Percentiles rank a stretch among this genome's conserved stretches.
Conservation (phyloP, 2,329 filamentous ascomycete genomes). For the Alternaria arborescens region DNA sequence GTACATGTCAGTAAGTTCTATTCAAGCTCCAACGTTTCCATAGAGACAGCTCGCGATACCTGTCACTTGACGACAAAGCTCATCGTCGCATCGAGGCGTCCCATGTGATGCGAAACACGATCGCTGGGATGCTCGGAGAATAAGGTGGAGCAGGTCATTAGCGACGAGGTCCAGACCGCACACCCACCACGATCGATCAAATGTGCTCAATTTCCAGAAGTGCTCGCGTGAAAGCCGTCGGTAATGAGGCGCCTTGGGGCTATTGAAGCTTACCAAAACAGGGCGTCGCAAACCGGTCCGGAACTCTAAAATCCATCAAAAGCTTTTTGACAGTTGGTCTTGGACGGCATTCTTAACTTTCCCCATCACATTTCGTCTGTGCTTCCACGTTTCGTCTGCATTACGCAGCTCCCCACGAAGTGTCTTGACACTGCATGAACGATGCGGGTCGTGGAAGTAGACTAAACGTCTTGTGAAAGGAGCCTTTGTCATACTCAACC, state of each 20-base stretch:
- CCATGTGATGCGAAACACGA: slow-evolving; percentile 7
- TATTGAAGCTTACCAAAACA: background rate
- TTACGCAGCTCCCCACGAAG: slow-evolving; percentile 12
- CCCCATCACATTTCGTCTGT: slow-evolving; percentile 7
- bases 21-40: background rate
- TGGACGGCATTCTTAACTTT: background rate
- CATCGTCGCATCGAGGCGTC: background rate
- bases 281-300: slow-evolving; percentile 10
- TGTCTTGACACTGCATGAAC: background rate
- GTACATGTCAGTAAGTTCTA: background rate
- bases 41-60: slow-evolving; percentile 1
- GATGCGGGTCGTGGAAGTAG: background rate
- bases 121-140: slow-evolving; percentile 11
- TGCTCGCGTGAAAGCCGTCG: background rate
- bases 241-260: slow-evolving; percentile 5
- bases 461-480: background rate
- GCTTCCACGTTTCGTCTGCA: slow-evolving; percentile 14
- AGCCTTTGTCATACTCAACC: background rate
- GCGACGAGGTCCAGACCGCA: slow-evolving; percentile 12
- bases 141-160: slow-evolving; percentile 11
- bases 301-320: slow-evolving; percentile 11
- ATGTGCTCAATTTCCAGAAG: slow-evolving; percentile 8
- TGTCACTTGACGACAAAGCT: background rate
- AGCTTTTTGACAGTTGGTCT: background rate
- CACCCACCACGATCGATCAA: background rate